Percentiles rank a stretch among this genome's conserved stretches.
phyloP scores from a whole-genome alignment of 1,139 yeast species.

The Torulaspora pretoriensis region DNA sequence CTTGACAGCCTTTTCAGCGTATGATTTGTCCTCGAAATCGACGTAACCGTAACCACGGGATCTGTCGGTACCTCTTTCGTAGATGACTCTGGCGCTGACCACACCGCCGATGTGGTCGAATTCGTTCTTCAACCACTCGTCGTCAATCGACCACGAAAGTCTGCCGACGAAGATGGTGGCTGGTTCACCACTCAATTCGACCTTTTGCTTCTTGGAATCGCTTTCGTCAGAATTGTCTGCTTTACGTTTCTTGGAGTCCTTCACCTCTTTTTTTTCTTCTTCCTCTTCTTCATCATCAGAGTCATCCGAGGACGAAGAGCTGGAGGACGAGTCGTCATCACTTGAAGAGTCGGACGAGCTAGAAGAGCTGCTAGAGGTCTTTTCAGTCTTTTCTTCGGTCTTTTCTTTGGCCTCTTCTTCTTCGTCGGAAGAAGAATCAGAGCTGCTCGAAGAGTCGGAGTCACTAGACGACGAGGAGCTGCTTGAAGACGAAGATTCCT shows the following conservation, averaged over 20 bases:
- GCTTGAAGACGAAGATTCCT: slow-evolving; percentile 18
- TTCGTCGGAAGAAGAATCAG: slow-evolving; percentile 15
- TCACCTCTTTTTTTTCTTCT: slow-evolving; percentile 32
- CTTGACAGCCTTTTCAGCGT: slow-evolving; percentile 83
- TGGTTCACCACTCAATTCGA: slow-evolving; percentile 47
- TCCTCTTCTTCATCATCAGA: slow-evolving; percentile 11
- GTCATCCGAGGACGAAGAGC: slow-evolving; percentile 24
- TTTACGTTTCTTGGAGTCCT: slow-evolving; percentile 37
- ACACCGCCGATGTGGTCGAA: slow-evolving; percentile 83
- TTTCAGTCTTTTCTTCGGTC: slow-evolving; percentile 22
- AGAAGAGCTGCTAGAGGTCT: slow-evolving; percentile 11
- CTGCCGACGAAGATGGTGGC: slow-evolving; percentile 95
- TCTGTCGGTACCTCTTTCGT: slow-evolving; percentile 88
- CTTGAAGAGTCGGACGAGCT: slow-evolving; percentile 4
- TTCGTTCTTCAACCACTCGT: slow-evolving; percentile 85
- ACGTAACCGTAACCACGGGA: slow-evolving; percentile 98
- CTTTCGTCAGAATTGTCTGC: slow-evolving; percentile 33
- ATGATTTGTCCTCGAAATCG: slow-evolving; percentile 72
- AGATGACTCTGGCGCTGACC: slow-evolving; percentile 81
- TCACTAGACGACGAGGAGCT: slow-evolving; percentile 16
- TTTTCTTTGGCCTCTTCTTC: slow-evolving; percentile 10
- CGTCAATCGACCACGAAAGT: slow-evolving; percentile 95
- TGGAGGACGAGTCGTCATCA: slow-evolving; percentile 31
- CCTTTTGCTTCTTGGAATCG: slow-evolving; percentile 43
- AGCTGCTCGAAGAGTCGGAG: slow-evolving; percentile 22